Percentiles rank a stretch among this genome's conserved stretches.
phyloP scores from a whole-genome alignment of 306 rosid genomes.

The Hippophae gyantsensis region DNA sequence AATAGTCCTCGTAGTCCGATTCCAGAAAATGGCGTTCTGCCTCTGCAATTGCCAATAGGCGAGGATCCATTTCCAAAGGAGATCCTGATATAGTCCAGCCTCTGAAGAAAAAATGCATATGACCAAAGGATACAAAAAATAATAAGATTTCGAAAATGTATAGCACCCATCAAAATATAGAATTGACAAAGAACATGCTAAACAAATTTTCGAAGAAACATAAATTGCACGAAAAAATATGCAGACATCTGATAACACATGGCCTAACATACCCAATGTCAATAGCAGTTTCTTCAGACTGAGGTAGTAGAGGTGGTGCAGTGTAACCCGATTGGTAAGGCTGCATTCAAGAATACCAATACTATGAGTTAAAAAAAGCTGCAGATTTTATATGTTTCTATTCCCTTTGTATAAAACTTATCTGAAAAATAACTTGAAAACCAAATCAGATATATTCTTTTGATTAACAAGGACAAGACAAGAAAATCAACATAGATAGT shows the following conservation, averaged over 20 bases:
- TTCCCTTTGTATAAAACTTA: not conserved
- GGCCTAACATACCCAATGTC: slow-evolving; percentile 37
- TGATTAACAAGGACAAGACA: too few species aligned
- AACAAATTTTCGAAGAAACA: not conserved
- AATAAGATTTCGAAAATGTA: not conserved
- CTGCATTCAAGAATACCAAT: slow-evolving; percentile 17
- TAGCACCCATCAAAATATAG: not conserved
- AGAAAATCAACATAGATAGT: too few species aligned
- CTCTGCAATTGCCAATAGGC: slow-evolving; percentile 46
- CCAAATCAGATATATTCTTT: too few species aligned
- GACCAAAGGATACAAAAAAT: not conserved
- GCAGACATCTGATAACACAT: not conserved
- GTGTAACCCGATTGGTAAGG: slow-evolving; percentile 40
- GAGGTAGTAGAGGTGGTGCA: slow-evolving; percentile 30
- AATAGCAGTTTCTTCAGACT: slow-evolving; percentile 33
- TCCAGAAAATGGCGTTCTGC: slow-evolving; percentile 46
- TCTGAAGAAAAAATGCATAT: slow-evolving; percentile 28
- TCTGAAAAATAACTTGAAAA: too few species aligned
- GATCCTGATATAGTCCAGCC: slow-evolving; percentile 42
- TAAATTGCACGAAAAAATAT: not conserved
- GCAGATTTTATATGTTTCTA: not conserved
- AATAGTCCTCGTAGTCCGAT: slow-evolving; percentile 43
- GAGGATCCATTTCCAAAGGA: slow-evolving; percentile 47
- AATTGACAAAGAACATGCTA: not conserved
- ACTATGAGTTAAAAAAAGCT: slow-evolving; percentile 4